These are phyloP conservation scores for Poa annua DNA, from an alignment of 176 grass and related monocot species.

Conservation along the genomic window DNA sequence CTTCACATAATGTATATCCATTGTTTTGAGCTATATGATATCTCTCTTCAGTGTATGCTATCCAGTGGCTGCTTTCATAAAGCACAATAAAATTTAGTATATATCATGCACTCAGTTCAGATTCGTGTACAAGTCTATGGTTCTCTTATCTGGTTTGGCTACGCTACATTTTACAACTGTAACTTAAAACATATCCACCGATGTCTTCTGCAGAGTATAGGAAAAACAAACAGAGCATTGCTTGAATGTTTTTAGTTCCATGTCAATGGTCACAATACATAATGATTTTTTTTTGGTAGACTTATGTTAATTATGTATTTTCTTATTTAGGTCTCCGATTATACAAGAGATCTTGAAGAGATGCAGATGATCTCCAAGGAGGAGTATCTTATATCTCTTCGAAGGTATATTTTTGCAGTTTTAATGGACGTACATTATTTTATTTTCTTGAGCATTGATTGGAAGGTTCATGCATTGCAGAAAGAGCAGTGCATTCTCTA, in stretches of 20 bases:
- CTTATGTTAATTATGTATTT: conserved; percentile 47
- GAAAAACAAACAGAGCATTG: conserved; percentile 9
- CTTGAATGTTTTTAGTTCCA: conserved; percentile 33
- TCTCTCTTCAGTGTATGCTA: neutral
- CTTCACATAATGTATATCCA: neutral
- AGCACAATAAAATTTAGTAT: conserved; percentile 15
- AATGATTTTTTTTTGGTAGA: conserved; percentile 30
- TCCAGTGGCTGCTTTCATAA: conserved; percentile 9
- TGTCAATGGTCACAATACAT: conserved; percentile 9
- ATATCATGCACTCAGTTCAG: neutral
- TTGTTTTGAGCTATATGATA: conserved; percentile 2
- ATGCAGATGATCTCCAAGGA: conserved; percentile 98
- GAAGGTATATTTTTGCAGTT: conserved; percentile 70
- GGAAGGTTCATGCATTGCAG: conserved; percentile 52
- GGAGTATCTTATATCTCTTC: conserved; percentile 96
- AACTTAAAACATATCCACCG: neutral
- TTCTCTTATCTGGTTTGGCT: conserved; percentile 28
- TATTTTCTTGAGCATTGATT: conserved; percentile 53
- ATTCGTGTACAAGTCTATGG: neutral
- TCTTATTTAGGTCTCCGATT: conserved; percentile 87
- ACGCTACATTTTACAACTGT: neutral
- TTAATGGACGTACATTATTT: conserved; percentile 20
- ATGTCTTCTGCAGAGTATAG: neutral
- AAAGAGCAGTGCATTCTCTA: conserved; percentile 98
- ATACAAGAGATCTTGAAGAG: conserved; percentile 99